Evolutionary conservation across 1,139 yeast species (phyloP), one percentile per base, ranked within the genome.

Genomic region (Suhomyces kunorum): DNA sequence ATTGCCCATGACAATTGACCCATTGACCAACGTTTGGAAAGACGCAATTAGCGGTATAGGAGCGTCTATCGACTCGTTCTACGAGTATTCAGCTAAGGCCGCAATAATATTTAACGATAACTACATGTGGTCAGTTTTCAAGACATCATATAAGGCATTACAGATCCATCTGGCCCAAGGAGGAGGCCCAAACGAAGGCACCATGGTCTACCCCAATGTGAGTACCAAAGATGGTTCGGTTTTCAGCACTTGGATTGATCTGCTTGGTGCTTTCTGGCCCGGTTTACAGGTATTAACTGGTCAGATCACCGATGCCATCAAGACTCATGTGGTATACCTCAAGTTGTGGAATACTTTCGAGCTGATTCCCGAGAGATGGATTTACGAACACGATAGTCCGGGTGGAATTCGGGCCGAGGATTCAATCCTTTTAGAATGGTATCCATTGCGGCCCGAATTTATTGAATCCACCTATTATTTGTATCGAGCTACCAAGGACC

Each of bases 1-100:
- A 19, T 58, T 90, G 8, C 95, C 96, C 1, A 85, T 86, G 87
- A 75, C 92, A 0, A 66, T 89, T 8, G 83, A 84, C 48, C 85
- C 92, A 0, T 51, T 68, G 1, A 63, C 76, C 0, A 79, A 78
- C 23, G 56, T 60, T 25, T 82, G 89, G 81, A 65, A 69, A 28
- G 84, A 84, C 41, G 61, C 76, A 0, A 64, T 81, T 30, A 78
- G 92, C 0, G 96, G 97, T 0, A 74, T 87, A 8, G 98, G 98
- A 1, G 97, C 98, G 0, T 85, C 95, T 2, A 78, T 87, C n/a
- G 98, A 90, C 62, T 88, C 96, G 0, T 87, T 87, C 54, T 90
- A 85, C 58, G 98, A 90, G 56, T 87, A 90, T 58, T 87, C 96
- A 0, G 71, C 87, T 27, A 90, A 90, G 55, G 80, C 82, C 18